Conservation (phyloP, 2,329 filamentous ascomycete genomes). For the Rasamsonia emersonii region DNA sequence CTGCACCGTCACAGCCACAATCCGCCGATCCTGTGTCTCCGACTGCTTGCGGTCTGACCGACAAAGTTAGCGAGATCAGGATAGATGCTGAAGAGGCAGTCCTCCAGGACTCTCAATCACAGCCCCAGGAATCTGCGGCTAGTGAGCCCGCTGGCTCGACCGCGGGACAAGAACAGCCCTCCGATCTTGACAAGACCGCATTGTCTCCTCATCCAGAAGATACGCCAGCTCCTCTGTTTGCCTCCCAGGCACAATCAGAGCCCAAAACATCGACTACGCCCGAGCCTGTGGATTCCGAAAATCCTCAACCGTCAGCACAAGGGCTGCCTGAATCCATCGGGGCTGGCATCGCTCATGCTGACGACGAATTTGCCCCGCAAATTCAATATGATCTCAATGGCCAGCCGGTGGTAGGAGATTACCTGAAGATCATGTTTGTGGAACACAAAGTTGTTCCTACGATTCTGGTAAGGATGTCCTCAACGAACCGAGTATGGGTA, state of each 20-base stretch:
- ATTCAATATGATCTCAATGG: slow-evolving; percentile 54
- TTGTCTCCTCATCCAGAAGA: slow-evolving; percentile 56
- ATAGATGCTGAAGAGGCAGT: slow-evolving; percentile 52
- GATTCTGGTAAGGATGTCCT: slow-evolving; percentile 85
- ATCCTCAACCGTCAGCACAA: slow-evolving; percentile 5
- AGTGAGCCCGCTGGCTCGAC: slow-evolving; percentile 10
- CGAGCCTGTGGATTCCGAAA: not conserved
- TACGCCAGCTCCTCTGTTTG: slow-evolving; percentile 59
- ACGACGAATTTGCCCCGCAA: slow-evolving; percentile 23
- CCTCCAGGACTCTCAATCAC: slow-evolving; percentile 25
- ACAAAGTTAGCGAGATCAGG: slow-evolving; percentile 49
- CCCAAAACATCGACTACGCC: slow-evolving; percentile 11
- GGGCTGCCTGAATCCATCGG: slow-evolving; percentile 10
- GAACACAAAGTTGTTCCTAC: slow-evolving; percentile 90
- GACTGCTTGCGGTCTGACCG: slow-evolving; percentile 46
- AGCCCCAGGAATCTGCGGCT: slow-evolving; percentile 7
- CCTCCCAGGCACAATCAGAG: slow-evolving; percentile 29
- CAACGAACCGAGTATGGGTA: too few relatives aligned
- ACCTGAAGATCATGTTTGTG: slow-evolving; percentile 92
- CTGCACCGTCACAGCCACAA: slow-evolving; percentile 15
- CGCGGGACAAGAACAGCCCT: too few relatives aligned
- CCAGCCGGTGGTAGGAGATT: slow-evolving; percentile 82
- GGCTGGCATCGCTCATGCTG: slow-evolving; percentile 13
- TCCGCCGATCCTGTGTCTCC: slow-evolving; percentile 37
- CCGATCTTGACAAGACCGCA: slow-evolving; percentile 7